Percentiles rank a stretch among this genome's conserved stretches.
Evolutionary conservation across 2,329 filamentous ascomycete species (phyloP).

Genomic region (Chrysoporthe austroafricana): DNA sequence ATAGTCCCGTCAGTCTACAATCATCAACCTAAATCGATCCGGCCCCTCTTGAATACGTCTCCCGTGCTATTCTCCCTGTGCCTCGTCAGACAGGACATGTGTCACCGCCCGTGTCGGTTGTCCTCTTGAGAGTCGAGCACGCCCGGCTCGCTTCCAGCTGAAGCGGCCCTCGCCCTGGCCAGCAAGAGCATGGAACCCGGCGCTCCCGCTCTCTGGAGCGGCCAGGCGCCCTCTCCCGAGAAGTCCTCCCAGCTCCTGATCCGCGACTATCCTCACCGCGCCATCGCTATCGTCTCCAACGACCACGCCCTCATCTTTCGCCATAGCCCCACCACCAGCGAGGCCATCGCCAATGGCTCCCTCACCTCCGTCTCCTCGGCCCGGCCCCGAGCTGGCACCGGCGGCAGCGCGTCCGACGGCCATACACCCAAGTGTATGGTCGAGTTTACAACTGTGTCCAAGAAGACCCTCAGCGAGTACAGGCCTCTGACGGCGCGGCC

Average conservation of each 20-base stretch:
- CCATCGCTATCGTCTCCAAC: slow-evolving; percentile 81
- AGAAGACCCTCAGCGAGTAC: slow-evolving; percentile 74
- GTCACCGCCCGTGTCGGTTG: slow-evolving; percentile 19
- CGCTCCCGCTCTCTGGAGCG: slow-evolving; percentile 46
- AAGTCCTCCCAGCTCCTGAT: slow-evolving; percentile 79
- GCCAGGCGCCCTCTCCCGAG: slow-evolving; percentile 54
- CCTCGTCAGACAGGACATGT: slow-evolving; percentile 28
- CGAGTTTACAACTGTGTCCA: slow-evolving; percentile 72
- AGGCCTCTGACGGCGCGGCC: slow-evolving; percentile 73
- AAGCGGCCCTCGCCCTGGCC: slow-evolving; percentile 3
- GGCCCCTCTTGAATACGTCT: not conserved
- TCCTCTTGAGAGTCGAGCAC: slow-evolving; percentile 14
- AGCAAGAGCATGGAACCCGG: slow-evolving; percentile 49
- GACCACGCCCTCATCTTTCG: slow-evolving; percentile 84
- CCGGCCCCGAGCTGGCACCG: slow-evolving; percentile 44
- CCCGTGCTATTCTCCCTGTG: slow-evolving; percentile 4
- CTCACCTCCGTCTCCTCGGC: slow-evolving; percentile 56
- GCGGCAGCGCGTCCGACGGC: slow-evolving; percentile 46
- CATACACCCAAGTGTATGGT: slow-evolving; percentile 76
- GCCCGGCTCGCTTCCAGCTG: slow-evolving; percentile 15
- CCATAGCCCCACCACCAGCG: slow-evolving; percentile 69
- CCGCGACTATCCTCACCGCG: slow-evolving; percentile 83
- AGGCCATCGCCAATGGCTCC: slow-evolving; percentile 61
- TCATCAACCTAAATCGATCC: slow-evolving; percentile 12
- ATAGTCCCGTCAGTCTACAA: not conserved